Evolutionary conservation across 1,284 basidiomycete genomes (phyloP), one percentile per base, ranked within the genome.

Genomic region (Naganishia albida): DNA sequence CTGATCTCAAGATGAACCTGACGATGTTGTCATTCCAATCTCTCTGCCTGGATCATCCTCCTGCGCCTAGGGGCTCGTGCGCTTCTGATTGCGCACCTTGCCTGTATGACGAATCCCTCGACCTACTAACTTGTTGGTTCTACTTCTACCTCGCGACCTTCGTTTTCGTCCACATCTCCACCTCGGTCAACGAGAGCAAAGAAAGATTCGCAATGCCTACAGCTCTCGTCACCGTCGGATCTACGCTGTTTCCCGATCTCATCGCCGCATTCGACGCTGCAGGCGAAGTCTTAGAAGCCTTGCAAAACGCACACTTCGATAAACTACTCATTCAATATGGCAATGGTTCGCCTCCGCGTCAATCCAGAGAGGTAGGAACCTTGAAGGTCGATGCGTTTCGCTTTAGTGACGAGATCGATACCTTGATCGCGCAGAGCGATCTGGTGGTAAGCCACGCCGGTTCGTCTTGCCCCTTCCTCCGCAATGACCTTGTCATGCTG

Each of bases 401-500:
- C 70, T 93, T 89, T 80, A 90, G 88, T 71, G 80, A 85, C 7
- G 85, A 86, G 28, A 81, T 94, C 68, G 82, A 85, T 65, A 82
- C 82, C 16, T 84, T 88, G 46, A 87, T 89, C 68, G 79, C 81
- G 51, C 78, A 75, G 15, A 87, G 90, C 26, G 87, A 92, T 74
- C 77, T 93, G 51, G 85, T 98, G 57, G 88, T 98, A 44, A 90
- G 91, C 73, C 94, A 98, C 83, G 94, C 92, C 73, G 93, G 93
- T 93, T 75, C 70, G 85, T 71, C 43, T 8, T 30, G 30, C 30
- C 28, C 7, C 8, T 18, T 18, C 50, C 18, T 18, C 43, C n/a
- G n/a, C 18, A 23, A 13, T 28, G 6, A 34, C 7, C n/a, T 6
- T 23, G 34, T 10, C 34, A 6, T 10, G 23, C 16, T 40, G 26